phyloP scores from a whole-genome alignment of 2,329 filamentous ascomycete genomes.

The Diaporthe vaccinii region DNA sequence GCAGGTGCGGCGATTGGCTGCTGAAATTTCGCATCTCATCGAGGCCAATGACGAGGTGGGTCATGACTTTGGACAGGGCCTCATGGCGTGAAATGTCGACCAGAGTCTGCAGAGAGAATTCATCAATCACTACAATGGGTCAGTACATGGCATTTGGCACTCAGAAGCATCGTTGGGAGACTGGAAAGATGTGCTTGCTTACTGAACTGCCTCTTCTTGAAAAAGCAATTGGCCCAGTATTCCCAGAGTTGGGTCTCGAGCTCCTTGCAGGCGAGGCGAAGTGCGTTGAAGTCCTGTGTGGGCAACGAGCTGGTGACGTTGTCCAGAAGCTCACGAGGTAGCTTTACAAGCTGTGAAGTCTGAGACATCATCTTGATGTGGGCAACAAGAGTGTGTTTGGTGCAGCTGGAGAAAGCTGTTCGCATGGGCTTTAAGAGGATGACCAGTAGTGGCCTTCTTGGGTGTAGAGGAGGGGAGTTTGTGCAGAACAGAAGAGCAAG shows the following conservation, averaged over 20 bases:
- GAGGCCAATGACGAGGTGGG: slow-evolving; percentile 64
- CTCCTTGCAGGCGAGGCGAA: slow-evolving; percentile 68
- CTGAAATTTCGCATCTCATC: slow-evolving; percentile 47
- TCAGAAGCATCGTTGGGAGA: slow-evolving; percentile 48
- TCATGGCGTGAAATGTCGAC: slow-evolving; percentile 64
- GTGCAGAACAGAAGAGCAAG: background rate
- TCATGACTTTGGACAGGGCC: slow-evolving; percentile 55
- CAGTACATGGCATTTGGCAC: slow-evolving; percentile 50
- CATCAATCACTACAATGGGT: slow-evolving; percentile 48
- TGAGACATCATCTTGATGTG: slow-evolving; percentile 1
- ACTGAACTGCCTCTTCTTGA: slow-evolving; percentile 74
- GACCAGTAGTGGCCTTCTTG: background rate
- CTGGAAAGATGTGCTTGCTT: background rate
- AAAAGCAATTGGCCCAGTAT: slow-evolving; percentile 73
- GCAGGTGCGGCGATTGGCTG: background rate
- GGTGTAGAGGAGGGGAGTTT: too few species aligned
- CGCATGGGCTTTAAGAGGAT: background rate
- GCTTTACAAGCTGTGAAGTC: slow-evolving; percentile 40
- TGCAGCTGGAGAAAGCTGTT: background rate
- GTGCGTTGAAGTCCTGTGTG: slow-evolving; percentile 66
- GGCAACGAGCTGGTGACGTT: slow-evolving; percentile 66
- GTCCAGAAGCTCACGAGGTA: slow-evolving; percentile 72
- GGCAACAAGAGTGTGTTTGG: background rate
- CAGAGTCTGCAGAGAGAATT: slow-evolving; percentile 63
- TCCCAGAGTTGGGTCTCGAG: slow-evolving; percentile 68